phyloP scores from a whole-genome alignment of 345 rosid species.

The Clausena lansium region DNA sequence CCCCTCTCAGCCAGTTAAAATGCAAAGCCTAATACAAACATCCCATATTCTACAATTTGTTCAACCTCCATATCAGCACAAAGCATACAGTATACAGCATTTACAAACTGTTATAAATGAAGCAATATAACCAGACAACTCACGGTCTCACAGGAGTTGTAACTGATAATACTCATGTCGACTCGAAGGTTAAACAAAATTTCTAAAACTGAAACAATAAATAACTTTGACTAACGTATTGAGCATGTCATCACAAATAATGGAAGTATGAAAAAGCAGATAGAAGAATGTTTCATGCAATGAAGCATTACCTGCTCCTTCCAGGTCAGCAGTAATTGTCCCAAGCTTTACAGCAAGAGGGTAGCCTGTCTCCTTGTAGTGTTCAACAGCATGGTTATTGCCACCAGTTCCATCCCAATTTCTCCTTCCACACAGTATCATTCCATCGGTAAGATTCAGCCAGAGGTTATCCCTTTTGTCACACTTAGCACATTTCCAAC shows the following conservation, averaged over 20 bases:
- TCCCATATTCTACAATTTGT: background rate
- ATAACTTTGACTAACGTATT: background rate
- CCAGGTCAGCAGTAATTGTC: constrained; percentile 89
- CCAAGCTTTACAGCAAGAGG: constrained; percentile 99
- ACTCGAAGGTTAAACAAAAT: background rate
- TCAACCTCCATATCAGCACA: background rate
- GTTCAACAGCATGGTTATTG: constrained; percentile 89
- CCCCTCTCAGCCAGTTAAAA: background rate
- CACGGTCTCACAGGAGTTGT: background rate
- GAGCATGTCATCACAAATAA: background rate
- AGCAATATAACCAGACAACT: background rate
- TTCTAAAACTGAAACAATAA: background rate
- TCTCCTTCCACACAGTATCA: constrained; percentile 93
- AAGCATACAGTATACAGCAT: background rate
- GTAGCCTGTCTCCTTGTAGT: constrained; percentile 82
- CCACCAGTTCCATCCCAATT: constrained; percentile 99
- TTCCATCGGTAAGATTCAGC: constrained; percentile 96
- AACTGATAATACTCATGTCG: background rate
- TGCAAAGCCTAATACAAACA: background rate
- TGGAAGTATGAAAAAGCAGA: background rate
- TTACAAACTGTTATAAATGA: background rate
- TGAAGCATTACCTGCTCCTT: constrained; percentile 85
- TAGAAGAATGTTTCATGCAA: constrained; percentile 13
- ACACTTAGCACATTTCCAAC: constrained; percentile 92
- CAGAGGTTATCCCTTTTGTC: constrained; percentile 92